Percentiles rank a stretch among this genome's conserved stretches.
These are phyloP conservation scores for Cryptosporidium felis DNA, from an alignment of 169 alveolate species.

Conservation along the genomic window DNA sequence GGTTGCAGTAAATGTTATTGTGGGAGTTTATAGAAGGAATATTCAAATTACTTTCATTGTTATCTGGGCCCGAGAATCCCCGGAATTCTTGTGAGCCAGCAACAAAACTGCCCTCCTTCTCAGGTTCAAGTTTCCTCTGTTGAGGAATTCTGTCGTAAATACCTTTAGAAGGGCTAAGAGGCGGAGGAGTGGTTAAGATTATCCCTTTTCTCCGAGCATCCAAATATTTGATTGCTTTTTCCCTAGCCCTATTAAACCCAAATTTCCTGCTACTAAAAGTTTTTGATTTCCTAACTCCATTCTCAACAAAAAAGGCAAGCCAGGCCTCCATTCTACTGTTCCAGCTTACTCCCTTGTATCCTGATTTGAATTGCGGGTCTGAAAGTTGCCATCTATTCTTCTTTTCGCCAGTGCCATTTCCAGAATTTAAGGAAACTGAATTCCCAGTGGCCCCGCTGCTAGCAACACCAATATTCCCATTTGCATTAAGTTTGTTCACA, in stretches of 20 bases:
- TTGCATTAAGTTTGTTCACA: neutral
- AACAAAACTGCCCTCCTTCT: too few relatives aligned
- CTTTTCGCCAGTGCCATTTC: constrained; percentile 1
- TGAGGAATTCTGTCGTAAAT: constrained; percentile 51
- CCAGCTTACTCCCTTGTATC: constrained; percentile 67
- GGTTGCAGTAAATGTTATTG: too few relatives aligned
- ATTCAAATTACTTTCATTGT: too few relatives aligned
- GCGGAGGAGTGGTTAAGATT: constrained; percentile 66
- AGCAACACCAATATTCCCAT: neutral
- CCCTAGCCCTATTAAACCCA: constrained; percentile 64
- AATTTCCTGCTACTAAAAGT: constrained; percentile 66
- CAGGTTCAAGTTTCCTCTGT: constrained; percentile 4
- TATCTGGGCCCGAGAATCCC: too few relatives aligned
- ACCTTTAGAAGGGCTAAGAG: constrained; percentile 62
- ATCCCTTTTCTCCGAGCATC: constrained; percentile 64
- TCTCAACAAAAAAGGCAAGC: constrained; percentile 63
- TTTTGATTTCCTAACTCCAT: constrained; percentile 48
- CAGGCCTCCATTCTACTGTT: constrained; percentile 69
- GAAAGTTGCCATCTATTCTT: constrained; percentile 58
- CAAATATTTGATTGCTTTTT: constrained; percentile 38
- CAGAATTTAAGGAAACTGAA: neutral
- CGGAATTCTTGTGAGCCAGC: too few relatives aligned
- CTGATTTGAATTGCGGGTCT: constrained; percentile 66
- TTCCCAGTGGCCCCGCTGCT: neutral
- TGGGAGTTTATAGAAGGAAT: too few relatives aligned